Evolutionary conservation across 805 yeast species (phyloP), one percentile per base, ranked within the genome.

Genomic region (Candida peoriensis): DNA sequence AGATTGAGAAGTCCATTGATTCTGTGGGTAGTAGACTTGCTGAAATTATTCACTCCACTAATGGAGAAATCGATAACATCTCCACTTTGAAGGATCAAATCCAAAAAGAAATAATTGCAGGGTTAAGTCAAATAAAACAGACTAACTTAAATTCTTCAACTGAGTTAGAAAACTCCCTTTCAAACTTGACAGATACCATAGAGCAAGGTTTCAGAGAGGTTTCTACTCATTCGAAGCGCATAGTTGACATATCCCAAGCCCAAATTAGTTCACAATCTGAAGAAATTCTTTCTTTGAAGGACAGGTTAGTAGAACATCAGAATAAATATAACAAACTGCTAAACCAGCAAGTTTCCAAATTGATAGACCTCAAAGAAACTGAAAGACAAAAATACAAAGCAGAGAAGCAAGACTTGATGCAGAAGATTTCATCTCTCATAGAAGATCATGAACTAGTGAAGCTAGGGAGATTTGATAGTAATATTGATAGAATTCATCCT

Each of bases 201-300:
- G 16, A 21, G 2, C 9, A 16, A 3, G 20, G 29, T n/a, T 38
- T 42, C 8, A 16, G 26, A 4, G 24, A 28, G 13, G 8, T 37
- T 4, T 25, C 22, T 5, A 5, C 8, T 1, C 22, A 19, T 8
- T 5, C 42, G 6, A 35, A 37, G 10, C 12, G 19, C 0, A 32
- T 34, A 1, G 20, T 50, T 5, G 20, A 27, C 5, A 43, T 42
- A 13, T 45, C 45, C 4, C 40, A 37, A 12, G 20, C 33, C 2
- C 55, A 50, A 28, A 24, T 48, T 2, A 34, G 34, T 7, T 38
- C 45, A 3, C 55, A 50, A 24, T 27, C 51, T 0, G 30, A 33
- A 8, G 52, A 50, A 13, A 37, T 50, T 8, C 8, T 43, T 5
- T 28, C 44, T 1, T 26, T 50, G 24, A 38, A 47, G 8, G 26